Evolutionary conservation across 2,329 filamentous ascomycete species (phyloP), one percentile per base, ranked within the genome.

Genomic region (Pseudogymnoascus sp.): DNA sequence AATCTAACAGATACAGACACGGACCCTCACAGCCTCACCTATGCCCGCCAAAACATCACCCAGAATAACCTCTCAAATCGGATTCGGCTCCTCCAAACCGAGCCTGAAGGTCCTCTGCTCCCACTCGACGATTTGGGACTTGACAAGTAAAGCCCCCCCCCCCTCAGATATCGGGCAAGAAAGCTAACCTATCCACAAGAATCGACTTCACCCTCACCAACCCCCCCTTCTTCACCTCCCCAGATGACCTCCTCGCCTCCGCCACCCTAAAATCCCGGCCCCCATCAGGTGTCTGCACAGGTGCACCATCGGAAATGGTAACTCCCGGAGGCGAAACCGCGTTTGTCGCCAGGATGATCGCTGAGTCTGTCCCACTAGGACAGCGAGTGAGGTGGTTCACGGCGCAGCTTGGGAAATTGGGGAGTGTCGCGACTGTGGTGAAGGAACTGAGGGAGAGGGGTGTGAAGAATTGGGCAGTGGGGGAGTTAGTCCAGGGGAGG

Each of bases 161-260:
- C 23, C 2, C 30, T 13, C 26, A 45, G 34, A 30, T 8, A 6
- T n/a, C 21, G 12, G 19, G 15, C 28, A 21, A 57, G 30, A 18
- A 55, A 61, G 57, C 62, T 67, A 30, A 67, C 48, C 35, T 39
- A 34, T 48, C 59, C 59, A 5, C 55, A 60, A 78, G 76, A 2
- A 77, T 95, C 41, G 86, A 92, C 69, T 96, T 97, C 70, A 84
- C 83, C 61, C 95, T 97, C 84, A 92, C 88, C 64, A 99, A 99
- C 66, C 94, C 94, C 0, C 94, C 94, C 0, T 99, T 99, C 74
- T 97, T 96, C 75, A 73, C 78, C n/a, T 91, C 89, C 0, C 74
- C 80, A 2, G 73, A 79, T 4, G 90, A 95, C 57, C 82, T 96
- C 72, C 65, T 79, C 2, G 74, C 76, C 3, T 86, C 86, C 1